These are phyloP conservation scores for Ormosia semicastrata DNA, from an alignment of 306 rosid genomes.

Conservation along the genomic window DNA sequence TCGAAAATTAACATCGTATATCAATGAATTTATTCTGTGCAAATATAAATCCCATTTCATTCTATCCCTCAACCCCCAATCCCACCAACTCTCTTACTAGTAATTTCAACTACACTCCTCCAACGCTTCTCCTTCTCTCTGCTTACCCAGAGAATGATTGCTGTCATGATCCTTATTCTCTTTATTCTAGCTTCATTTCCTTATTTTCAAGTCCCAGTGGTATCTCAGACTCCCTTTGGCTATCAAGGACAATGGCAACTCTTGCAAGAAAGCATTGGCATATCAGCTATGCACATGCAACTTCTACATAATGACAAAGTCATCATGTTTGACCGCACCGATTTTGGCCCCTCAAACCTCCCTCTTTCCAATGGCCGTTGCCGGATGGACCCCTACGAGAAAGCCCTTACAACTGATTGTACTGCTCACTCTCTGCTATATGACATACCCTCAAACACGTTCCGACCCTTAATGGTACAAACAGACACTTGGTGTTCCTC, in stretches of 20 bases:
- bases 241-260: constrained; percentile 65
- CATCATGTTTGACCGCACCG: constrained; percentile 70
- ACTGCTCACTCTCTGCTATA: constrained; percentile 78
- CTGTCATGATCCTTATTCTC: constrained; percentile 8
- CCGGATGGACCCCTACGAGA: constrained; percentile 39
- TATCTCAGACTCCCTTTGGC: constrained; percentile 4
- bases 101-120: constrained; percentile 34
- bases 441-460: constrained; percentile 46
- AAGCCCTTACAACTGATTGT: constrained; percentile 53
- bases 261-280: constrained; percentile 56
- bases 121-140: constrained; percentile 18
- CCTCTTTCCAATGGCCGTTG: constrained; percentile 46
- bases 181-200: constrained; percentile 11
- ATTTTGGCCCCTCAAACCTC: constrained; percentile 69
- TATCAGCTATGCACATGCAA: constrained; percentile 94
- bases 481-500: constrained; percentile 91
- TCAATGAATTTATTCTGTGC: not conserved
- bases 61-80: not conserved
- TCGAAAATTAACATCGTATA: not conserved
- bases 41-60: constrained; percentile 6
- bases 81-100: constrained; percentile 22
- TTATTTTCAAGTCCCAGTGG: not conserved
- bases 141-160: constrained; percentile 3
- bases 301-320: constrained; percentile 53
- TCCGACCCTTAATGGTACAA: constrained; percentile 59